Base-by-base conservation (phyloP, 805 yeast genomes). In the Yamadazyma scolyti region DNA sequence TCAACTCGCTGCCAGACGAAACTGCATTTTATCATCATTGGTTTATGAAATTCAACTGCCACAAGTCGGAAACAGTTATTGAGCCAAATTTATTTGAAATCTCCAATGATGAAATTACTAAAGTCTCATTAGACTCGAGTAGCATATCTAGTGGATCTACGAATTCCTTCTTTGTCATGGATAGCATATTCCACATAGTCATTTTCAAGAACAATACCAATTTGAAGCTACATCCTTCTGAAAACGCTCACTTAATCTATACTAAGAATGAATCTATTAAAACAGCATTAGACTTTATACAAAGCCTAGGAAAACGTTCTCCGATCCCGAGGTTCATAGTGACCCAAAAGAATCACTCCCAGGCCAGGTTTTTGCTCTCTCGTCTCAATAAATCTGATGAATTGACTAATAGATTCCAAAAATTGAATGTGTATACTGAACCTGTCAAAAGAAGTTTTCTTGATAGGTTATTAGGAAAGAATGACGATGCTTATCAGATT, bases 1-100 rank as follows among this genome's bases (percentile, higher is more conserved):
- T 64, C 44, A 66, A 66, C 37, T 54, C 65, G 8, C 58, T 65
- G 30, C 73, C 73, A 0, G 73, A 68, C 33, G 73, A 67, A 40
- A 62, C 71, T n/a, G 65, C 71, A 9, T 55, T 40, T 37, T 52
- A 62, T 36, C 67, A 64, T 36, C 50, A 52, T 26, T 44, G 55
- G 50, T 60, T 61, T 24, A 31, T 52, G 27, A 47, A 37, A 24
- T 30, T 48, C 16, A 33, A 41, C 6, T 25, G 36, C 9, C 39
- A 43, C 3, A 30, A 30, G 5, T 50, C 66, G 1, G 25, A 45
- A 12, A 33, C 33, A 6, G 49, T 50, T 28, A 56, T 65, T 19
- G 40, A 44, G 21, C 71, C 71, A 1, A 34, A 30, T n/a, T 34
- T 61, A n/a, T 54, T 46, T 35, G 34, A 37, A 13, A 16, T 46